Evolutionary conservation across 345 rosid species (phyloP).

Genomic region (Theobroma cacao): DNA sequence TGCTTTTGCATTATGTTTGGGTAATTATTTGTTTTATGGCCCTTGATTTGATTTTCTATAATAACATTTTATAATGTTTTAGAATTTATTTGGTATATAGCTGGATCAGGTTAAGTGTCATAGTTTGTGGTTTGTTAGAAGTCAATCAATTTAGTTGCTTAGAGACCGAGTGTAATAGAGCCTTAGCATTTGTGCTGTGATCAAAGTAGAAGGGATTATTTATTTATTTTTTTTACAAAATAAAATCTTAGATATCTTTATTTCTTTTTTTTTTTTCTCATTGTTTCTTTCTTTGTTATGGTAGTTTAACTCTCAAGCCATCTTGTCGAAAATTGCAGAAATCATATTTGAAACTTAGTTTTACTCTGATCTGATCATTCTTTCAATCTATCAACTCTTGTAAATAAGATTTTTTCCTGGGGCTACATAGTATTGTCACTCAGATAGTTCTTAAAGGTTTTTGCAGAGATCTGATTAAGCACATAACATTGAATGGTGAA

Average conservation of each 20-base stretch:
- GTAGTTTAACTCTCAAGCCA: neutral
- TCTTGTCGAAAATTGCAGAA: neutral
- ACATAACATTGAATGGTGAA: neutral
- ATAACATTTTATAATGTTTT: neutral
- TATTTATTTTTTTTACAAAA: neutral
- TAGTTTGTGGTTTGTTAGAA: neutral
- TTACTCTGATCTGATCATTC: neutral
- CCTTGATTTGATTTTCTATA: neutral
- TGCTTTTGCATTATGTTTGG: neutral
- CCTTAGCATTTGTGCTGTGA: neutral
- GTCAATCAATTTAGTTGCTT: neutral
- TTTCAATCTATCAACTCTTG: neutral
- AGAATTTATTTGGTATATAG: neutral
- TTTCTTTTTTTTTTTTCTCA: neutral
- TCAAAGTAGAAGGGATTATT: neutral
- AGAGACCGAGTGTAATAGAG: neutral
- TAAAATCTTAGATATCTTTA: neutral
- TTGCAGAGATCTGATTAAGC: neutral
- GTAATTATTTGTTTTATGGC: neutral
- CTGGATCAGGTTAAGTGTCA: neutral
- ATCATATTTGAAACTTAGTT: neutral
- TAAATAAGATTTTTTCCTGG: neutral
- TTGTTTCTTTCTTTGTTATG: neutral
- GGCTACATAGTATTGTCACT: neutral
- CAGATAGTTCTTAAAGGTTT: neutral